Conservation (phyloP, 768 basidiomycete genomes). For the Russula ochroleuca region DNA sequence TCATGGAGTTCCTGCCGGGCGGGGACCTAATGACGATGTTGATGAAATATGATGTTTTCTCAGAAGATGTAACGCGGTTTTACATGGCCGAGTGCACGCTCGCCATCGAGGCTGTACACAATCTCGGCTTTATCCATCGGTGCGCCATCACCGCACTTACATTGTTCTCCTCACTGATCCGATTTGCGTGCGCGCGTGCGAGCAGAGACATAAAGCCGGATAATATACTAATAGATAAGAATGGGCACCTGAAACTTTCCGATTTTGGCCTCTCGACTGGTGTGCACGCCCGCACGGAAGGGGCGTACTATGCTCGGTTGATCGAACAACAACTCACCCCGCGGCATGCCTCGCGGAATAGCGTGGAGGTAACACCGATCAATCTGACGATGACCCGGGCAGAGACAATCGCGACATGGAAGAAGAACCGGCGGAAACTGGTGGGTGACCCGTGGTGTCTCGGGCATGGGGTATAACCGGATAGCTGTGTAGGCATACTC, state of each 20-base stretch:
- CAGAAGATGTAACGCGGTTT: slow-evolving; percentile 97
- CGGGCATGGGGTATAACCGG: not conserved
- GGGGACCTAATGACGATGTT: slow-evolving; percentile 99
- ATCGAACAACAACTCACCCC: slow-evolving; percentile 55
- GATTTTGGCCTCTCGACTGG: slow-evolving; percentile 99
- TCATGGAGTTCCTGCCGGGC: slow-evolving; percentile 99
- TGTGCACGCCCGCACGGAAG: slow-evolving; percentile 96
- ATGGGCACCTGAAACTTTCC: slow-evolving; percentile 95
- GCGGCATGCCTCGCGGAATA: slow-evolving; percentile 69
- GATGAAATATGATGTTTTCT: slow-evolving; percentile 99
- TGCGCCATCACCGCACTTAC: slow-evolving; percentile 36
- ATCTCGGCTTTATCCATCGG: slow-evolving; percentile 97
- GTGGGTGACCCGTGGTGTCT: slow-evolving; percentile 40
- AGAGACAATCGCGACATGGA: slow-evolving; percentile 96
- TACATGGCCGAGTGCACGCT: slow-evolving; percentile 97
- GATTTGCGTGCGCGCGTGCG: slow-evolving; percentile 1
- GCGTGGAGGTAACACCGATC: slow-evolving; percentile 95
- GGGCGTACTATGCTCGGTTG: slow-evolving; percentile 87
- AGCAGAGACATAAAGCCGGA: slow-evolving; percentile 97
- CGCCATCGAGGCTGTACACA: slow-evolving; percentile 96
- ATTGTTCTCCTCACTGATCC: not conserved
- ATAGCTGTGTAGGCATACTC: slow-evolving; percentile 72
- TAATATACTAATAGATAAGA: slow-evolving; percentile 96
- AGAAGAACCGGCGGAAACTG: slow-evolving; percentile 93
- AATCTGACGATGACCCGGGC: slow-evolving; percentile 92